phyloP scores from a whole-genome alignment of 1,139 yeast species.

The Hansenula lynferdii region DNA sequence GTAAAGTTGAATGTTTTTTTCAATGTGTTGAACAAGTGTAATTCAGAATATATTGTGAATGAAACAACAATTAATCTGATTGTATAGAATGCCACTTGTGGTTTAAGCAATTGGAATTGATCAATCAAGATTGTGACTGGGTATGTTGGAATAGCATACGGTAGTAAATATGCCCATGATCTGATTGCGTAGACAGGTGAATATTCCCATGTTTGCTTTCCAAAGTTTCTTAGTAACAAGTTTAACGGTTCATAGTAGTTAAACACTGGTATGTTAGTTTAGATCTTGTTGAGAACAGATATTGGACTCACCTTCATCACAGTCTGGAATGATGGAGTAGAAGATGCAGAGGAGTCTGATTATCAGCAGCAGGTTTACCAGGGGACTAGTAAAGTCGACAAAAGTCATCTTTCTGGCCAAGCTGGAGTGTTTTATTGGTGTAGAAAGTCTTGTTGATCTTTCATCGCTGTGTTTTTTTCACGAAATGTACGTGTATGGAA shows the following conservation, averaged over 20 bases:
- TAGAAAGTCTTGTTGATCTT: no score
- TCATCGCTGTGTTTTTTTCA: no score
- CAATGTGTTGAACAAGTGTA: conserved; percentile 42
- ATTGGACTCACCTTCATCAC: conserved; percentile 51
- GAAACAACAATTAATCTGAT: conserved; percentile 51
- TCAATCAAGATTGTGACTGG: conserved; percentile 31
- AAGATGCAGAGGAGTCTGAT: conserved; percentile 36
- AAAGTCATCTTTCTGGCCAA: no score
- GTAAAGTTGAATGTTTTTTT: conserved; percentile 25
- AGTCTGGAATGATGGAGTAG: conserved; percentile 68
- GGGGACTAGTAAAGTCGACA: neutral
- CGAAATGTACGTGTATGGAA: neutral
- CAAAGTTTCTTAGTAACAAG: conserved; percentile 71
- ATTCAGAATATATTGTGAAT: conserved; percentile 51
- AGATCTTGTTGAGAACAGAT: no score
- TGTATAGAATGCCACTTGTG: conserved; percentile 38
- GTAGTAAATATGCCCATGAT: conserved; percentile 73
- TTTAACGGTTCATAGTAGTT: conserved; percentile 95
- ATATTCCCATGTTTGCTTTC: conserved; percentile 96
- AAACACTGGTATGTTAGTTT: conserved; percentile 31
- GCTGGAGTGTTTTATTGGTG: no score
- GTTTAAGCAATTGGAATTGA: conserved; percentile 6
- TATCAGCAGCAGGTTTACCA: conserved; percentile 4
- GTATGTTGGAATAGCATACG: conserved; percentile 37
- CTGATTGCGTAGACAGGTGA: conserved; percentile 88